Evolutionary conservation across 2,329 filamentous ascomycete species (phyloP).

Genomic region (Colletotrichum sidae): DNA sequence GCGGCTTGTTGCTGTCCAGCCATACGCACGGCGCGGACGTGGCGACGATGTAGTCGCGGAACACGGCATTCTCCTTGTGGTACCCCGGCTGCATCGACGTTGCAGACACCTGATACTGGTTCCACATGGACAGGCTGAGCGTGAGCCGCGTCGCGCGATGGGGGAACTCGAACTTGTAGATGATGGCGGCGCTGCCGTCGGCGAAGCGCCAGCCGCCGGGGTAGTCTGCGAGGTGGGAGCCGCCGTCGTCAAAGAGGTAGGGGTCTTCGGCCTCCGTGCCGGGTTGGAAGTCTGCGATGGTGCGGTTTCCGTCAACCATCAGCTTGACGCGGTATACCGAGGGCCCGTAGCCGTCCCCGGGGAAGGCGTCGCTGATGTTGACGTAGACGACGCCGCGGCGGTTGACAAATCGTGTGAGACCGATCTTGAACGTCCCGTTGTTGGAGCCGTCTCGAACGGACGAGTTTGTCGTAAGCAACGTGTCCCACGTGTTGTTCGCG

Average conservation of each 20-base stretch:
- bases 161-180: conserved; percentile 11
- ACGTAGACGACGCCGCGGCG: conserved; percentile 1
- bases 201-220: conserved; percentile 24
- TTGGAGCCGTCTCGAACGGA: conserved; percentile 18
- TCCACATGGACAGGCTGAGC: conserved; percentile 17
- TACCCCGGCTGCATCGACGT: not conserved
- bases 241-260: conserved; percentile 15
- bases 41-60: conserved; percentile 20
- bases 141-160: not conserved
- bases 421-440: conserved; percentile 12
- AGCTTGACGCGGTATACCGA: conserved; percentile 7
- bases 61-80: conserved; percentile 11
- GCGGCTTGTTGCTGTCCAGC: conserved; percentile 19
- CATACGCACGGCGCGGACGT: conserved; percentile 13
- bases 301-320: not conserved
- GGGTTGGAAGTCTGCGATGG: conserved; percentile 17
- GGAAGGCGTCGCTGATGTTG: conserved; percentile 16
- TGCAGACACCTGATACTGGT: conserved; percentile 15
- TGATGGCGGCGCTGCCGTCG: conserved; percentile 18
- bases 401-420: not conserved
- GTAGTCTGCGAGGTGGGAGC: conserved; percentile 19
- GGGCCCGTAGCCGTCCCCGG: conserved; percentile 14
- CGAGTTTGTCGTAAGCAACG: conserved; percentile 6
- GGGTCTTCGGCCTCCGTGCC: conserved; percentile 7
- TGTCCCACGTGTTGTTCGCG: conserved; percentile 20